Evolutionary conservation across 352 stramenopile species (phyloP).

Genomic region (Phytophthora brassicae): DNA sequence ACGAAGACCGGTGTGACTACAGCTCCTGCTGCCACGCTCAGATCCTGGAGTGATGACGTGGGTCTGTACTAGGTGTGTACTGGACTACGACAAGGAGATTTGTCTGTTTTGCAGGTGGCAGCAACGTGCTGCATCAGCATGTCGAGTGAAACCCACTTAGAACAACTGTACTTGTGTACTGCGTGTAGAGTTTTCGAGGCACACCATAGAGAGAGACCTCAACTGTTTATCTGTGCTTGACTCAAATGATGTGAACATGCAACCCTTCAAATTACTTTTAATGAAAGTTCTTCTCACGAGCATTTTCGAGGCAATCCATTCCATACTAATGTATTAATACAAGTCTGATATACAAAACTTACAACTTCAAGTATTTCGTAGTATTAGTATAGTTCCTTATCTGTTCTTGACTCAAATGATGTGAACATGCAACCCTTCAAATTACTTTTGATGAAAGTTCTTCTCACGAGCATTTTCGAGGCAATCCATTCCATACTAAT

Average conservation of each 20-base stretch:
- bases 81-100: neutral
- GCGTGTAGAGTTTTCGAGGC: slow-evolving; percentile 15
- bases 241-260: slow-evolving; percentile 12
- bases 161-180: slow-evolving; percentile 22
- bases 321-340: no score
- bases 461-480: no score
- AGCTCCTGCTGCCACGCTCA: neutral
- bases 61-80: slow-evolving; percentile 16
- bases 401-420: slow-evolving; percentile 10
- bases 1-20: neutral
- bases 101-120: slow-evolving; percentile 10
- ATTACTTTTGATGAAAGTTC: no score
- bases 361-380: no score
- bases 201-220: slow-evolving; percentile 3
- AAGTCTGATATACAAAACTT: no score
- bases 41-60: slow-evolving; percentile 18
- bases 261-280: slow-evolving; percentile 7
- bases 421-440: slow-evolving; percentile 5
- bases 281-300: no score
- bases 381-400: no score
- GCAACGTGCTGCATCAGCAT: slow-evolving; percentile 9
- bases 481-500: no score
- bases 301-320: no score
- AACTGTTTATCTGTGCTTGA: slow-evolving; percentile 3
- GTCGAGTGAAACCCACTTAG: slow-evolving; percentile 38